phyloP scores from a whole-genome alignment of 169 alveolate species.

The Eimeria tenella region DNA sequence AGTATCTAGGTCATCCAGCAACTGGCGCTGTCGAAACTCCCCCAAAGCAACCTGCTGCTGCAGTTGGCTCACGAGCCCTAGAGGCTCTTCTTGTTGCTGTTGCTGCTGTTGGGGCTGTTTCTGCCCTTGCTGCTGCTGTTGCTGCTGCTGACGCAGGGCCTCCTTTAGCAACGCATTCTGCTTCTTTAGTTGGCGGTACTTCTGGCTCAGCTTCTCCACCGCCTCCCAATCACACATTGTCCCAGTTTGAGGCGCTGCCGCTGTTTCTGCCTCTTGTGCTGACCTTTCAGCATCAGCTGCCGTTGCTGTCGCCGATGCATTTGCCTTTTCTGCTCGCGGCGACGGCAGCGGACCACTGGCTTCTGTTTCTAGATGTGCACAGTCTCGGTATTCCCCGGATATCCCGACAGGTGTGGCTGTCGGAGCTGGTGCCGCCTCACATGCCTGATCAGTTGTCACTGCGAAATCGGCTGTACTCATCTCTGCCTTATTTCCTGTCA shows the following conservation, averaged over 20 bases:
- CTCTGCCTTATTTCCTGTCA: not conserved
- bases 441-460: not conserved
- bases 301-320: not conserved
- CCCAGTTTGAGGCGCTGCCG: not conserved
- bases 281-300: not conserved
- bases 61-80: conserved; percentile 59
- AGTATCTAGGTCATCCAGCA: conserved; percentile 54
- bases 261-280: conserved; percentile 22
- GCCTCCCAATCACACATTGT: conserved; percentile 53
- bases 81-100: conserved; percentile 50
- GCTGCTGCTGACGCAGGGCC: conserved; percentile 49
- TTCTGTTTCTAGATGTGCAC: too few species aligned
- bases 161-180: conserved; percentile 49
- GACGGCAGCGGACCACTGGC: not conserved
- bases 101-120: conserved; percentile 20
- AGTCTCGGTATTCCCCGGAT: too few species aligned
- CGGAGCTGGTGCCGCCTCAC: not conserved
- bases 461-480: not conserved
- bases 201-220: conserved; percentile 45
- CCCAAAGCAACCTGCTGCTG: conserved; percentile 67
- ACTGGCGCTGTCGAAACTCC: conserved; percentile 50
- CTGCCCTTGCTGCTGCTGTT: conserved; percentile 7
- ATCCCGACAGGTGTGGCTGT: not conserved
- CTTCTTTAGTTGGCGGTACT: conserved; percentile 47
- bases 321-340: not conserved